Conservation (phyloP, 1,284 basidiomycete species). For the Trametes sp. region DNA sequence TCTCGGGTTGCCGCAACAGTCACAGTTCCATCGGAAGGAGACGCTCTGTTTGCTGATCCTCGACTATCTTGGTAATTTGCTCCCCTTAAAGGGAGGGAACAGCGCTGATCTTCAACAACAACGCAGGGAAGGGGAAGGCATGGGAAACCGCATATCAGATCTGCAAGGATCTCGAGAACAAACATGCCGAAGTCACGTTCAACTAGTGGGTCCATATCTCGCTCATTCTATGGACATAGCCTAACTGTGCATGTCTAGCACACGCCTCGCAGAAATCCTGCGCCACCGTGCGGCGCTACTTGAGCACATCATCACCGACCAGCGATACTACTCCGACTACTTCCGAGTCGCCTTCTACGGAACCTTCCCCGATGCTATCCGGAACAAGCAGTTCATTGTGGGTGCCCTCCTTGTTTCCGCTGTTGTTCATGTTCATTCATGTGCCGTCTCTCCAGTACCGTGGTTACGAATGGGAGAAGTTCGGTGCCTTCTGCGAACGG, state of each 20-base stretch:
- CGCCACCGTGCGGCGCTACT: conserved; percentile 84
- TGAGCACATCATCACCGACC: conserved; percentile 84
- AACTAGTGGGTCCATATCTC: conserved; percentile 75
- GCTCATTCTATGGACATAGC: conserved; percentile 8
- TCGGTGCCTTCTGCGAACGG: conserved; percentile 88
- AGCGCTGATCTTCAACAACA: conserved; percentile 1
- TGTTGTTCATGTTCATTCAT: too few species aligned
- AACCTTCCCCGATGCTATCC: conserved; percentile 85
- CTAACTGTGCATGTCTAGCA: conserved; percentile 50
- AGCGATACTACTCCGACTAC: conserved; percentile 89
- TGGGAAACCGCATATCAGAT: conserved; percentile 96
- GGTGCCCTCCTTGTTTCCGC: conserved; percentile 15
- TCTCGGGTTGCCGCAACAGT: conserved; percentile 89
- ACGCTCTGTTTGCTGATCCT: conserved; percentile 86
- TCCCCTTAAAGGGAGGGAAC: not conserved
- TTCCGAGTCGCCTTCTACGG: conserved; percentile 95
- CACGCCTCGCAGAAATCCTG: conserved; percentile 84
- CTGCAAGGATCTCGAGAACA: conserved; percentile 87
- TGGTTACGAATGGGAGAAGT: conserved; percentile 91
- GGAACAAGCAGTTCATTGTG: conserved; percentile 88
- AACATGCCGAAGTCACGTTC: conserved; percentile 88
- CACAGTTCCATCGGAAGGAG: conserved; percentile 94
- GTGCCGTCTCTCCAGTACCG: conserved; percentile 68
- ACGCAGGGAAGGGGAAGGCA: conserved; percentile 89
- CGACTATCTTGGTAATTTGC: conserved; percentile 78